Base-by-base conservation (phyloP, 1,284 basidiomycete species). In the Apiotrichum montevideense region DNA sequence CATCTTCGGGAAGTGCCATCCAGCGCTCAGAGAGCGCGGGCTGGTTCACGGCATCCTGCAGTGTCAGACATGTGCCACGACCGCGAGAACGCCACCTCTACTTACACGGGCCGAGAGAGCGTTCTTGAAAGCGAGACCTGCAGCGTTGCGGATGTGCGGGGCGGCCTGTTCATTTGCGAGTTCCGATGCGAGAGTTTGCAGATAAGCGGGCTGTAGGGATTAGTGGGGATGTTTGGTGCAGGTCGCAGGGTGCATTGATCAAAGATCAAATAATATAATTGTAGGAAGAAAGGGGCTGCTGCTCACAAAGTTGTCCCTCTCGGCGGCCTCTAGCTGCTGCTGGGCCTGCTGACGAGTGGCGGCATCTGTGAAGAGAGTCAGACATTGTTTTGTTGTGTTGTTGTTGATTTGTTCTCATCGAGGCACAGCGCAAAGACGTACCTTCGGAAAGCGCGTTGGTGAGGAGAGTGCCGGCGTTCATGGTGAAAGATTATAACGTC, bases 71-170 rank as follows among this genome's bases (percentile, higher is more conserved):
- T n/a, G 6, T 37, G 45, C 55, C 43, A 43, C 6, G 54, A 40
- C 37, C 29, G 55, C 35, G 47, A 56, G 60, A 64, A 56, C 51
- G 59, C 37, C 29, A 9, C 21, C 6, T 37, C 32, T 61, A 82
- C 88, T 74, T 79, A 94, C 91, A 69, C 91, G 82, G 60, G 94
- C 91, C 44, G 86, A 85, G 58, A 99, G 79, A 58, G 92, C 85
- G 76, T 99, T 99, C 84, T 98, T 99, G 78, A 99, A 82, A 15
- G 94, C 94, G 52, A 99, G 82, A 76, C 92, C 94, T 32, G 96
- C 93, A 14, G 95, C 93, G 70, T 91, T 94, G 66, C 95, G 84
- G 52, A 96, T 84, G 75, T 91, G 86, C 41, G 86, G 68, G n/a
- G 80, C 81, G 8, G 83, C 83, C 46, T 68, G 78, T 72, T 91